A percentile compares a stretch with the other conserved stretches of the same genome.
phyloP scores from a whole-genome alignment of 2,329 filamentous ascomycete genomes.

The Beauveria sp. region DNA sequence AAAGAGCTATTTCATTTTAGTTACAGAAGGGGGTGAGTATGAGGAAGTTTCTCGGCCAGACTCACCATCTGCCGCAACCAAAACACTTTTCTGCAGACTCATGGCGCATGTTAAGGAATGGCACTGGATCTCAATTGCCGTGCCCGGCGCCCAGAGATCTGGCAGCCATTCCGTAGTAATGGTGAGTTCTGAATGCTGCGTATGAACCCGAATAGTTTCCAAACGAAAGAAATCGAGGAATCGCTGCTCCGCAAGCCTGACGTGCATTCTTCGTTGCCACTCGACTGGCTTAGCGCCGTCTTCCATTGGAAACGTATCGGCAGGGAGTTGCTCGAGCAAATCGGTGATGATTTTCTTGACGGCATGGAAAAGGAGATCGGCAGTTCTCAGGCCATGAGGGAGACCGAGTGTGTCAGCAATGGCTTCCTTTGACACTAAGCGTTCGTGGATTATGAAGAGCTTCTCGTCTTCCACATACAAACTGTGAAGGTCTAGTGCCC shows the following conservation, averaged over 20 bases:
- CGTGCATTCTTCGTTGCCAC: background rate
- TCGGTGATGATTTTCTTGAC: background rate
- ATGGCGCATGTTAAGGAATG: background rate
- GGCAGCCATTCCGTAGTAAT: background rate
- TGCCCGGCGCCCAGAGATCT: background rate
- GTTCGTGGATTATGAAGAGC: constrained; percentile 1
- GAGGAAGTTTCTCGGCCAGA: background rate
- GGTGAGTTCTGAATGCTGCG: background rate
- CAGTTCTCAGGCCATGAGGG: background rate
- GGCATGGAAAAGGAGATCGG: background rate
- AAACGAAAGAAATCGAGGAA: background rate
- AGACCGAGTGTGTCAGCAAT: background rate
- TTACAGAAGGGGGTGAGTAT: background rate
- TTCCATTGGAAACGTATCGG: background rate
- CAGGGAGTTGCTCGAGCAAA: background rate
- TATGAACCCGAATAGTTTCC: background rate
- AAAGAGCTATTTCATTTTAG: background rate
- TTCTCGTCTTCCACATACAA: background rate
- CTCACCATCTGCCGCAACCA: background rate
- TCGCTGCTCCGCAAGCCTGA: background rate
- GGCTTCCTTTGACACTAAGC: background rate
- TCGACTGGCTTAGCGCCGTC: background rate
- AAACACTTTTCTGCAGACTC: background rate
- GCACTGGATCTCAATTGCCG: background rate
- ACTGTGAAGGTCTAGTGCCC: background rate